Evolutionary conservation across 495 filamentous ascomycete species (phyloP), one percentile per base, ranked within the genome.

Genomic region (Chlorociboria aeruginascens): DNA sequence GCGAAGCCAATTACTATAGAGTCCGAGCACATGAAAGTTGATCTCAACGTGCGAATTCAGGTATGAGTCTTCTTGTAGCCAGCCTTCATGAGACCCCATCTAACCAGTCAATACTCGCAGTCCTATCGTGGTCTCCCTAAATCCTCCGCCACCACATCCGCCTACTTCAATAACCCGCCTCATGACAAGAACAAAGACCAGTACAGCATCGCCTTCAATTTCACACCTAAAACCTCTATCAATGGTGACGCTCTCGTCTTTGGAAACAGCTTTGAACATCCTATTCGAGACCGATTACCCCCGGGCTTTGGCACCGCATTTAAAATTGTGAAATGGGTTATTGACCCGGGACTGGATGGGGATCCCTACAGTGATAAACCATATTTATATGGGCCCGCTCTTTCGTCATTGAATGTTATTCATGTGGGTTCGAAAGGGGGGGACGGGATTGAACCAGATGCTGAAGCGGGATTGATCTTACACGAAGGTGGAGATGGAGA

Each of bases 191-290:
- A 67, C 37, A 64, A 71, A 20, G 88, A 96, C 63, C 79, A 82
- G 53, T 96, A 96, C 67, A 81, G 74, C 57, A 83, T 97, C 55
- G 73, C 74, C 30, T 83, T 94, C 61, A 68, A 73, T 13, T 84
- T 96, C 60, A 71, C 73, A 6, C 86, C 81, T 40, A 82, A 84
- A 54, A 10, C 30, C 20, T 66, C 66, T 6, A 79, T 95, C 28
- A 70, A 72, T 7, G 87, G 78, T 36, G 64, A 77, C 17, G 82
- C 87, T 45, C 73, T 96, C 1, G 72, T 95, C 32, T 95, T 89
- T 49, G 90, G 90, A 13, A 96, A 96, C 61, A 85, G 95, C 65
- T 95, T 96, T 51, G 86, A 92, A 54, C 75, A 81, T 25, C 85
- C 89, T 0, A 86, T 98, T 48, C 77, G 86, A 34, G 81, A 92